Base-by-base conservation (phyloP, 768 basidiomycete genomes). In the Kwoniella mangroviensis region DNA sequence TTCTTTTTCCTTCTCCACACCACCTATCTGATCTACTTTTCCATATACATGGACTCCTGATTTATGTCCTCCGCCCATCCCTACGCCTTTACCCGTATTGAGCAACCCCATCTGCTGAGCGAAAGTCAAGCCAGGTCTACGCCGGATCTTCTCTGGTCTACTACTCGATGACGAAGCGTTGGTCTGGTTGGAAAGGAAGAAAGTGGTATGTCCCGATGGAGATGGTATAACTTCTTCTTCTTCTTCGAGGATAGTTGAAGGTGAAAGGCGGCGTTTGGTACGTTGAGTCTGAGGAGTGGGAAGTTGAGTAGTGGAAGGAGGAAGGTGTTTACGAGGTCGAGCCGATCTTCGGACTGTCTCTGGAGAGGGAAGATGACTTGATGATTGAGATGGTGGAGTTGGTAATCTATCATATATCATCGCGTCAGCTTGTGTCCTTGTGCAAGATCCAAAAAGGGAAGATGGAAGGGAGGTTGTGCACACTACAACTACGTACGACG, bases 211-310 rank as follows among this genome's bases (percentile, higher is more conserved):
- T 21, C 76, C 76, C 12, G 63, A 73, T 19, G 79, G 79, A 0
- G 76, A 77, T 0, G 69, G 68, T 13, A 60, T 60, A 6, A 4
- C 26, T 15, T 42, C 54, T 21, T 70, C 71, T 41, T 34, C 41
- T n/a, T 57, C 42, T 26, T 49, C 45, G 12, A 49, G 12, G 45
- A 49, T 49, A 10, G 15, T 6, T 9, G 63, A 34, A 41, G 58
- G 19, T 4, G 69, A 26, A 40, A 55, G 43, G 13, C 67, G 56
- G 9, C 68, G 65, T 26, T 71, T 62, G 9, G 71, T 73, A 54
- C 76, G 75, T n/a, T 77, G 72, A 15, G 79, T 80, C 55, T 80
- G 73, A 53, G 79, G 79, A 11, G 79, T 79, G 9, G 79, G 79
- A 10, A 78, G 69, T 34, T 65, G 68, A 12, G 69, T 5, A 26